Evolutionary conservation across 2,329 filamentous ascomycete species (phyloP), one percentile per base, ranked within the genome.

Genomic region (Graphiopsis chlorocephala): DNA sequence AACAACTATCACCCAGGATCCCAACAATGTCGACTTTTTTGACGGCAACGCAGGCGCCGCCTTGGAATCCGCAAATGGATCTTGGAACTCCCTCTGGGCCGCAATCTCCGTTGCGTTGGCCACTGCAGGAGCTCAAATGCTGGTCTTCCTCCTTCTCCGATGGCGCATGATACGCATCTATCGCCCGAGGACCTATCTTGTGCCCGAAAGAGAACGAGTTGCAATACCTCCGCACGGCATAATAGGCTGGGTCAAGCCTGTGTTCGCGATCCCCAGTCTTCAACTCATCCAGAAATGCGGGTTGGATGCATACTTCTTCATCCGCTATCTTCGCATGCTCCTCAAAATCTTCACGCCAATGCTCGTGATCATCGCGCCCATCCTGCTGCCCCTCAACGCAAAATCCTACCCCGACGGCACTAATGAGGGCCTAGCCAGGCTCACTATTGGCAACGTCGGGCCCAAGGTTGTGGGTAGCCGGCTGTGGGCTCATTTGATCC

Each of bases 271-370:
- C 80, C 91, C 80, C 77, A 87, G 82, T 85, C 91, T 91, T 14
- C 92, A 96, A 71, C 87, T 99, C 70, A 96, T 99, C 72, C 90
- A 94, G 61, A 96, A 97, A 78, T 97, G 94, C 71, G 95, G 95
- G 20, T 85, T 99, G 11, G 95, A 99, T 75, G 93, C 94, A 73
- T 99, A 97, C 79, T 97, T 98, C 81, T 99, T 99, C 77, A 84
- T 99, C 1, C 90, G 96, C 67, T 99, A 97, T 73, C 85, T 93
- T 28, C 88, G 90, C 67, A 90, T 91, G 73, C 86, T 98, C 5
- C 85, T 98, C 50, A 88, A 97, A 74, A 96, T 99, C 67, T 98
- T 99, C 75, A 80, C 96, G 45, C 93, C 95, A 1, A 87, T 97
- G 64, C 88, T 90, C 14, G 70, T 86, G 28, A 74, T 97, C 59